Percentiles rank a stretch among this genome's conserved stretches.
phyloP scores from a whole-genome alignment of 2,329 filamentous ascomycete genomes.

The Aspergillus ustus region DNA sequence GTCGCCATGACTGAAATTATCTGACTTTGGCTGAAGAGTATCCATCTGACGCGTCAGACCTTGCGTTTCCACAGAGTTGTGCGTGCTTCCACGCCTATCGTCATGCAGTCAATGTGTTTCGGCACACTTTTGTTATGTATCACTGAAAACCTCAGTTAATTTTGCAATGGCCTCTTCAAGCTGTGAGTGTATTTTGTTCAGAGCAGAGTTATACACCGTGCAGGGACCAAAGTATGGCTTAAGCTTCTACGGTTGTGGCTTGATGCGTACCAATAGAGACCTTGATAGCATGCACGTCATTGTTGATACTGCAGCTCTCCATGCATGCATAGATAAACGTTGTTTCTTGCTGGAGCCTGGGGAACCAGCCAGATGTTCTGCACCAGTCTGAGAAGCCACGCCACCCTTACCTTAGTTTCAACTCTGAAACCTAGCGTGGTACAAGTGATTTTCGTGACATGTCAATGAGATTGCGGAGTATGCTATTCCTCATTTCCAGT shows the following conservation, averaged over 20 bases:
- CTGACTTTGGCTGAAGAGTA: neutral
- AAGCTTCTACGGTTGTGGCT: neutral
- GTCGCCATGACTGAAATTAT: neutral
- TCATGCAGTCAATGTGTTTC: neutral
- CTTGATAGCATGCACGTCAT: slow-evolving; percentile 1
- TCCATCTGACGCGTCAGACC: neutral
- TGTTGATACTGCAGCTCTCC: slow-evolving; percentile 1
- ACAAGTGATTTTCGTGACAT: neutral
- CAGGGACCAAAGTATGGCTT: neutral
- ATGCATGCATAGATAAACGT: neutral
- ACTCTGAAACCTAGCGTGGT: slow-evolving; percentile 9
- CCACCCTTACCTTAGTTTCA: neutral
- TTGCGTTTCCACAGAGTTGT: neutral
- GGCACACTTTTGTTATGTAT: neutral
- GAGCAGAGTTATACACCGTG: neutral
- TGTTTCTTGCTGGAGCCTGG: neutral
- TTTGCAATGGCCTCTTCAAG: neutral
- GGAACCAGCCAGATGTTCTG: neutral
- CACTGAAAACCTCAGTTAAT: neutral
- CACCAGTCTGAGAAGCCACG: neutral
- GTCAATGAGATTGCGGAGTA: too few species aligned
- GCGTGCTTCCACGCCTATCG: neutral
- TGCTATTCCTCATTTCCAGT: neutral
- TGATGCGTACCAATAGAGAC: neutral
- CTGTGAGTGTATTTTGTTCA: neutral